Conservation (phyloP, 331 rosid genomes). For the Saraca asoca region DNA sequence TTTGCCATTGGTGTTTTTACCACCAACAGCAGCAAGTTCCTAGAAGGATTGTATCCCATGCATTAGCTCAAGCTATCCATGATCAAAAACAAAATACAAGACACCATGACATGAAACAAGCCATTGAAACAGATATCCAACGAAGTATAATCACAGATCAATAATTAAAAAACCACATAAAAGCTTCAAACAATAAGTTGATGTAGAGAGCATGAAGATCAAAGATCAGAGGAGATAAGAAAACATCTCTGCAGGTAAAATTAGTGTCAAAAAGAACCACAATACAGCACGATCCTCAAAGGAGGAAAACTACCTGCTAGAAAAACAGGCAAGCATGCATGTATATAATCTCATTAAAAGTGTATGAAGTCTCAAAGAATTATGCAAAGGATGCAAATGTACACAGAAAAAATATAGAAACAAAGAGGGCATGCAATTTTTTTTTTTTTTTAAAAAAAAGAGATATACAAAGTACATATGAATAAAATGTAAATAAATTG, state of each 20-base stretch:
- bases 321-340: too few species aligned
- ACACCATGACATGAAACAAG: conserved; percentile 7
- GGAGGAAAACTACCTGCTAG: too few species aligned
- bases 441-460: background rate
- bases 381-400: too few species aligned
- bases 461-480: conserved; percentile 4
- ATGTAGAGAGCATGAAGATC: background rate
- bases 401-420: background rate
- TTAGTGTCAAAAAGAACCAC: background rate
- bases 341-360: too few species aligned
- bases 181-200: background rate
- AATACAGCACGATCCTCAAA: background rate
- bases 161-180: background rate
- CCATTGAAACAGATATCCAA: conserved; percentile 15
- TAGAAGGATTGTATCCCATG: conserved; percentile 28
- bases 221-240: too few species aligned
- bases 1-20: conserved; percentile 62
- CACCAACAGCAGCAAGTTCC: conserved; percentile 89
- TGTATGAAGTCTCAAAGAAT: too few species aligned
- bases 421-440: background rate
- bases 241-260: background rate
- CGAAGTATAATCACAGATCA: conserved; percentile 9
- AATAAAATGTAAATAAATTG: background rate
- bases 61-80: conserved; percentile 31
- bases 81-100: background rate